Base-by-base conservation (phyloP, 306 rosid genomes). In the Glycine latifolia region DNA sequence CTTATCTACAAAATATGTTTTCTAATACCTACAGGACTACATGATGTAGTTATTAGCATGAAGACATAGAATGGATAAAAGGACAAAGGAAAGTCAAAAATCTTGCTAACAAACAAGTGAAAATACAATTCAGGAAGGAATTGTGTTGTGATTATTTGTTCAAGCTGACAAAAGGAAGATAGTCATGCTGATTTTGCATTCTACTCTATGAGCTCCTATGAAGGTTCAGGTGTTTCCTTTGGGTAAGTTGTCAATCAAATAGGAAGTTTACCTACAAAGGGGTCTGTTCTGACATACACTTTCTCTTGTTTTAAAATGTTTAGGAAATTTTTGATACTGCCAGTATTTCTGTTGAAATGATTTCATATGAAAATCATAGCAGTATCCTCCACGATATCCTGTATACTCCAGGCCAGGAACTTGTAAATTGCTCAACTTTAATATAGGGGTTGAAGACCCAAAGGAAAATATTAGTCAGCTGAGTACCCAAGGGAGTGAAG, bases 351-450 rank as follows among this genome's bases (percentile, higher is more conserved):
- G 7, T 67, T 10, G 41, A 54, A 11, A 53, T 52, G 8, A 67
- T 78, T 76, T 41, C 44, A 77, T 58, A 49, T 50, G 50, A 49
- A 58, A 77, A 48, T 17, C 17, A 49, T 77, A 33, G 71, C 47
- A 37, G 10, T 13, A n/a, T 14, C 7, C 52, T 49, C 63, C 61
- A 63, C 35, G 49, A 59, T 33, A 63, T 77, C 81, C 16, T 16
- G 11, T 48, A 14, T 2, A 61, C 48, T 60, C 60, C 71, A 0
- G 48, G 6, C 15, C 10, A 26, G 71, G 79, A 46, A 76, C 11
- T 26, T 61, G 4, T 44, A 20, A 43, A 13, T 31, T 46, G 70
- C 70, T 44, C 43, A 59, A 20, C 12, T 58, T 56, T 39, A 35
- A 35, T 35, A 35, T 4, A 35, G 39, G 39, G 44, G 44, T 4